phyloP scores from a whole-genome alignment of 179 eudicot species.

The Carnegiea gigantea region DNA sequence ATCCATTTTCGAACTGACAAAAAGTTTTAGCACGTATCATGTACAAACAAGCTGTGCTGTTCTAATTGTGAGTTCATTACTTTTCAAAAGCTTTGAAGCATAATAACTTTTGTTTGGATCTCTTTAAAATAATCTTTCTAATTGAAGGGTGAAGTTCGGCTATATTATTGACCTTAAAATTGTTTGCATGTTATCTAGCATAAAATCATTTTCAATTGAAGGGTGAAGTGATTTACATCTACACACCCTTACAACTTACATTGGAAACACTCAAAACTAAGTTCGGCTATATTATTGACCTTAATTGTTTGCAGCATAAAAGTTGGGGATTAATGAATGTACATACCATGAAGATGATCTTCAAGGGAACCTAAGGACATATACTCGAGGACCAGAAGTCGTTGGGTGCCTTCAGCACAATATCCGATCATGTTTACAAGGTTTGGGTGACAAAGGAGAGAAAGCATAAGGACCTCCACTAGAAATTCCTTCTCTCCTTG shows the following conservation, averaged over 20 bases:
- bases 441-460: constrained; percentile 56
- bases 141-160: too few relatives aligned
- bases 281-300: too few relatives aligned
- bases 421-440: constrained; percentile 61
- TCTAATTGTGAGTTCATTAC: too few relatives aligned
- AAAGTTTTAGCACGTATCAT: neutral
- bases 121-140: too few relatives aligned
- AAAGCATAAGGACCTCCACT: constrained; percentile 62
- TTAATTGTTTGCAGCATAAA: neutral
- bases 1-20: neutral
- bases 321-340: neutral
- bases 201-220: neutral
- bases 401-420: constrained; percentile 60
- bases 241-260: too few relatives aligned
- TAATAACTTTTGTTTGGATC: too few relatives aligned
- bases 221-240: too few relatives aligned
- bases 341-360: constrained; percentile 57
- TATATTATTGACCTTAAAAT: too few relatives aligned
- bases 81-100: too few relatives aligned
- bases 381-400: constrained; percentile 62
- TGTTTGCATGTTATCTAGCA: neutral
- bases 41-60: neutral
- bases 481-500: constrained; percentile 65
- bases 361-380: constrained; percentile 66
- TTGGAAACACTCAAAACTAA: too few relatives aligned